These are phyloP conservation scores for Arxiozyma heterogenica DNA, from an alignment of 1,139 yeast genomes.

Conservation along the genomic window DNA sequence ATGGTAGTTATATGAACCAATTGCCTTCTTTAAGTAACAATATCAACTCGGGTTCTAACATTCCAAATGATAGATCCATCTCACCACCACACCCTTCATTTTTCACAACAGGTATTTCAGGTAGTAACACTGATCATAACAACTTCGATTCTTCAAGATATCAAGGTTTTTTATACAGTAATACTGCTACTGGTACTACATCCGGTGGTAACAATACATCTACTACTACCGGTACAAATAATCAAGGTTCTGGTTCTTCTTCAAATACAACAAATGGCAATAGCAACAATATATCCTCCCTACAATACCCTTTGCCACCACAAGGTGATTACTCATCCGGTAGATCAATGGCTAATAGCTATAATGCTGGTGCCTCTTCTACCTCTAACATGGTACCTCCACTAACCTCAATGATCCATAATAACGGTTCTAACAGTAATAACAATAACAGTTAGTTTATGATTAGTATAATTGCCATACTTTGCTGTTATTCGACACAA, in stretches of 20 bases:
- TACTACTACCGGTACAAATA: neutral
- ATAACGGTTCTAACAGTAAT: neutral
- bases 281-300: neutral
- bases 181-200: neutral
- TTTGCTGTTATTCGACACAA: neutral
- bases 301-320: slow-evolving; percentile 5
- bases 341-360: neutral
- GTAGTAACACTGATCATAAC: neutral
- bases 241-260: neutral
- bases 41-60: neutral
- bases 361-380: neutral
- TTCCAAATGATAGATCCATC: neutral
- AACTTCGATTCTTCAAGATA: slow-evolving; percentile 1
- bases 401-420: slow-evolving; percentile 1
- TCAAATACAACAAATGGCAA: neutral
- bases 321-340: slow-evolving; percentile 1
- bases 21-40: slow-evolving; percentile 1
- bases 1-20: neutral
- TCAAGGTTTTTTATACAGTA: neutral
- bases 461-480: no score
- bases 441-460: neutral
- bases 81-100: slow-evolving; percentile 1
- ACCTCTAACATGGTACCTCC: neutral
- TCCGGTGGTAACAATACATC: neutral
- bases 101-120: neutral